Percentiles rank a stretch among this genome's conserved stretches.
Evolutionary conservation across 305 asterid genomes (phyloP).

Genomic region (Solanum hybrid): DNA sequence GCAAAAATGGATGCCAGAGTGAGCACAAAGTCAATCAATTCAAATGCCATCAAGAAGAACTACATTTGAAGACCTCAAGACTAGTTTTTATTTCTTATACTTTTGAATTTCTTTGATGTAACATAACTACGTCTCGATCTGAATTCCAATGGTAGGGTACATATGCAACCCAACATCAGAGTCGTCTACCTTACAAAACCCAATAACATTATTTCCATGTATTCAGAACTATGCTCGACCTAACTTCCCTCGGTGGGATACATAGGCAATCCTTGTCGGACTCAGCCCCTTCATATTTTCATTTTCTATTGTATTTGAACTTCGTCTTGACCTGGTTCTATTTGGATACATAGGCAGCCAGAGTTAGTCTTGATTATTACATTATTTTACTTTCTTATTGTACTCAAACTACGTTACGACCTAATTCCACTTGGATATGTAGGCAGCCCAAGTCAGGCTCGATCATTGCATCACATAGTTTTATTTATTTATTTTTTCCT

Average conservation of each 20-base stretch:
- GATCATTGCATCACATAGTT: background rate
- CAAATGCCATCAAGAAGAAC: too few species aligned
- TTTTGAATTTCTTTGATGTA: too few species aligned
- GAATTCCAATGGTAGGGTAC: background rate
- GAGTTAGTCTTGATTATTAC: background rate
- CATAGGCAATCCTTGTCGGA: background rate
- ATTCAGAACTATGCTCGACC: background rate
- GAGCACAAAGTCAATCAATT: background rate
- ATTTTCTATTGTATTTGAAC: background rate
- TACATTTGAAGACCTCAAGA: too few species aligned
- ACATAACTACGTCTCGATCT: background rate
- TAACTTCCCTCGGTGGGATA: background rate
- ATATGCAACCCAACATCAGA: background rate
- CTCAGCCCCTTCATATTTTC: background rate
- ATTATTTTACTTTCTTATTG: too few species aligned
- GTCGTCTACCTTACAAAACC: background rate
- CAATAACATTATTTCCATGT: background rate
- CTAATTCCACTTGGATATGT: background rate
- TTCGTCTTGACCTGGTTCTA: background rate
- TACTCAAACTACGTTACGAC: background rate
- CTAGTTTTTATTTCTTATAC: background rate
- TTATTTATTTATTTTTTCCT: too few species aligned
- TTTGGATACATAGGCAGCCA: background rate
- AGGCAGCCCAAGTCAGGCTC: background rate
- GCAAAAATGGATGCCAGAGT: background rate